Evolutionary conservation across 768 basidiomycete species (phyloP).

Genomic region (Lyophyllum shimeji): DNA sequence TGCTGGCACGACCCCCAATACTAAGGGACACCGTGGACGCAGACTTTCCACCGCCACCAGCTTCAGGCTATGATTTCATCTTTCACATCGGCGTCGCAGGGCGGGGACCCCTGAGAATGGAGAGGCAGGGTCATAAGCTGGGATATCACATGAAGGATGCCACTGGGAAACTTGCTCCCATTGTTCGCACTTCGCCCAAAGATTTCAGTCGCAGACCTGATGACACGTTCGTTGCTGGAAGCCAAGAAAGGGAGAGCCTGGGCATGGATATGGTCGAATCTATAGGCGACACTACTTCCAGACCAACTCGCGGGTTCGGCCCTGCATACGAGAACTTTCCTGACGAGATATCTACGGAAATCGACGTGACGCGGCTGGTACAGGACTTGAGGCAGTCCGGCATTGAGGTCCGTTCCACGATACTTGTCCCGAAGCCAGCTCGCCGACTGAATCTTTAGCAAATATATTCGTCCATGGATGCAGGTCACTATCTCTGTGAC

Average conservation of each 20-base stretch:
- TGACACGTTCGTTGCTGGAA: constrained; percentile 33
- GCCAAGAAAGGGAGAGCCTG: constrained; percentile 33
- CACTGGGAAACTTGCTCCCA: constrained; percentile 54
- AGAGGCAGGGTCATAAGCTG: constrained; percentile 63
- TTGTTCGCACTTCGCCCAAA: constrained; percentile 39
- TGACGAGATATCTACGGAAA: constrained; percentile 58
- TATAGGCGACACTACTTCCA: constrained; percentile 32
- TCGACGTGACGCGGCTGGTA: constrained; percentile 60
- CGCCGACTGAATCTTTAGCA: constrained; percentile 37
- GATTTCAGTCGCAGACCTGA: constrained; percentile 40
- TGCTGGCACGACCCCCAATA: constrained; percentile 63
- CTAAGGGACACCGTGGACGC: constrained; percentile 33
- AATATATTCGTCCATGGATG: constrained; percentile 73
- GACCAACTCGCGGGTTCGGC: constrained; percentile 45
- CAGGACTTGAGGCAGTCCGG: constrained; percentile 52
- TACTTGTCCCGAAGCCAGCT: background rate
- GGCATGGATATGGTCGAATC: constrained; percentile 38
- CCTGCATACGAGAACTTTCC: constrained; percentile 52
- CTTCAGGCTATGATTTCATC: constrained; percentile 63
- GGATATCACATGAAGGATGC: constrained; percentile 73
- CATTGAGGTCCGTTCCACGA: constrained; percentile 38
- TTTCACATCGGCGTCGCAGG: constrained; percentile 72
- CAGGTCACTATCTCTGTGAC: constrained; percentile 75
- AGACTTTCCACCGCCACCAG: constrained; percentile 37
- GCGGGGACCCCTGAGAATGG: constrained; percentile 62